A percentile compares a stretch with the other conserved stretches of the same genome.
Conservation (phyloP, 2,329 filamentous ascomycete species). For the Aschersonia sp. region DNA sequence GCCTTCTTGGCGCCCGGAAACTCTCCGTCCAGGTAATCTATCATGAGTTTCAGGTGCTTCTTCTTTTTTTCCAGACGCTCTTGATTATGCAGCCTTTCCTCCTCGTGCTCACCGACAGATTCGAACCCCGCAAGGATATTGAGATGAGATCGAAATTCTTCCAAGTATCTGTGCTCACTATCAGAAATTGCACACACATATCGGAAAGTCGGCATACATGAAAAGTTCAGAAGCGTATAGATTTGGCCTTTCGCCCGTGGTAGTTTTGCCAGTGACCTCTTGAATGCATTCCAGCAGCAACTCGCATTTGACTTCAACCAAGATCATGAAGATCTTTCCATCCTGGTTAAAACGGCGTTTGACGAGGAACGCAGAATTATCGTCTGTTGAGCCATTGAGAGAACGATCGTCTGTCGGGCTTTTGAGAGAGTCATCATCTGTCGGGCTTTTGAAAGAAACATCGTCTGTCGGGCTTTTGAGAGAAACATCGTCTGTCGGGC, state of each 20-base stretch:
- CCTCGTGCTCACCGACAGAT: conserved; percentile 29
- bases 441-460: too few relatives aligned
- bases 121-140: conserved; percentile 49
- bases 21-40: conserved; percentile 69
- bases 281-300: conserved; percentile 49
- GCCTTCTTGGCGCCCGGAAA: conserved; percentile 64
- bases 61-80: conserved; percentile 44
- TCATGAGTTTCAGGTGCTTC: conserved; percentile 54
- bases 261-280: conserved; percentile 19
- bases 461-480: too few relatives aligned
- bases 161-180: conserved; percentile 40
- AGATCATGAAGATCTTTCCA: conserved; percentile 57
- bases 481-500: too few relatives aligned
- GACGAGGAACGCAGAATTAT: conserved; percentile 72
- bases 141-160: conserved; percentile 53
- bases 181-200: neutral
- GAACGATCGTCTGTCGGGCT: too few relatives aligned
- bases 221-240: conserved; percentile 60
- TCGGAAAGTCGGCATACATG: conserved; percentile 24
- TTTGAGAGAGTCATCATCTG: too few relatives aligned
- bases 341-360: conserved; percentile 73
- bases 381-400: conserved; percentile 34
- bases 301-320: conserved; percentile 78
- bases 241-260: conserved; percentile 45
- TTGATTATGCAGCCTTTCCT: conserved; percentile 45